Base-by-base conservation (phyloP, 2,329 filamentous ascomycete species). In the Colletotrichum sp. region DNA sequence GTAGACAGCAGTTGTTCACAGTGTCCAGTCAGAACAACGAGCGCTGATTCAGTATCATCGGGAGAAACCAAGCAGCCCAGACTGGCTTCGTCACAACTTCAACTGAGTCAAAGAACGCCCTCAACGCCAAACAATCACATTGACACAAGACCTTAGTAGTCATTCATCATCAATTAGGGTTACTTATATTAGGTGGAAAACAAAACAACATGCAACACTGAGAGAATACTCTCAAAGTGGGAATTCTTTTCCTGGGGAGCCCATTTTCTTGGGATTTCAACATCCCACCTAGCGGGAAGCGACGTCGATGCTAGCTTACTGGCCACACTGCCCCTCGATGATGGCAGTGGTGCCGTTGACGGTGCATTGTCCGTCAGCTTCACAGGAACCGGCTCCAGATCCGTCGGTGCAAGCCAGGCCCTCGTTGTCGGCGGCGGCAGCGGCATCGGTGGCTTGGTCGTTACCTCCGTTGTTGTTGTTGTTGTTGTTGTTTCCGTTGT, bases 351-450 rank as follows among this genome's bases (percentile, higher is more conserved):
- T 24, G 61, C 72, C 68, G 24, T 71, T 71, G 68, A 74, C 61
- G 13, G 62, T 70, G 36, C 72, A 74, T 38, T 74, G 72, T n/a
- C 72, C 72, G 36, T 71, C 28, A 9, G 61, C 68, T 16, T 66
- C 68, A 55, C 72, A 71, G 21, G 72, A 21, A 12, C 72, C 72
- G 38, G 72, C 52, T 12, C 72, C 72, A 4, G 68, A 18, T 30
- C 72, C 72, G 38, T 74, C 68, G 30, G 72, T 71, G 61, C 72
- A 74, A 36, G 72, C 72, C 28, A 74, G 55, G n/a, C 72, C 61
- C 21, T 28, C 72, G 61, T 65, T 65, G 14, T 74, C 68, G n/a
- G 72, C 72, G 10, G 71, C 72, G 28, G 59, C 72, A 7, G 12
- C 59, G 2, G 16, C 58, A 26, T 69, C 52, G 10, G 48, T 21